A percentile compares a stretch with the other conserved stretches of the same genome.
Conservation (phyloP, 2,329 filamentous ascomycete species). For the Aspergillus pseudoviridinutans region DNA sequence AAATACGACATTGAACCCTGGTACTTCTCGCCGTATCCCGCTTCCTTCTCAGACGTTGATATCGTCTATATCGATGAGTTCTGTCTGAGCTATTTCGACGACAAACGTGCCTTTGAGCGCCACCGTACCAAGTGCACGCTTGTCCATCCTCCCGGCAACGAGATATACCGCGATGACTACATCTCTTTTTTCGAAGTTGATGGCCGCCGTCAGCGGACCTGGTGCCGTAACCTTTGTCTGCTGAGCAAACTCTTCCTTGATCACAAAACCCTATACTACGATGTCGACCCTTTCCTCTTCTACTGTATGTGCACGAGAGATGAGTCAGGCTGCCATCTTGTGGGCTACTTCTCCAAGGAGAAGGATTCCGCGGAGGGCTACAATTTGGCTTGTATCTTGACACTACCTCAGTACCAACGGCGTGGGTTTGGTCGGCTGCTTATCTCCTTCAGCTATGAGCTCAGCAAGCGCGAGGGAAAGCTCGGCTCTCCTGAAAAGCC, state of each 20-base stretch:
- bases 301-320: constrained; percentile 96
- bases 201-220: constrained; percentile 94
- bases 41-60: constrained; percentile 81
- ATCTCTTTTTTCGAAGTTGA: constrained; percentile 98
- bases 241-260: constrained; percentile 96
- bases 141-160: constrained; percentile 91
- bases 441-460: constrained; percentile 96
- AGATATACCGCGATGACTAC: constrained; percentile 89
- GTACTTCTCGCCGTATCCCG: constrained; percentile 98
- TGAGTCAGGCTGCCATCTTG: constrained; percentile 87
- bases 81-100: constrained; percentile 86
- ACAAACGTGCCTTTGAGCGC: constrained; percentile 74
- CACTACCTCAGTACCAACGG: constrained; percentile 90
- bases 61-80: constrained; percentile 97
- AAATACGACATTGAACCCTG: constrained; percentile 89
- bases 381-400: constrained; percentile 97
- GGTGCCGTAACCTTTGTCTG: constrained; percentile 95
- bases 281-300: constrained; percentile 94
- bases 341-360: constrained; percentile 99
- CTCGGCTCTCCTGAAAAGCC: constrained; percentile 96
- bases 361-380: constrained; percentile 96
- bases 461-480: constrained; percentile 92
- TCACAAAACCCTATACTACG: constrained; percentile 96
- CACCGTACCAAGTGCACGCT: constrained; percentile 88
- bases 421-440: constrained; percentile 90